Conservation (phyloP, 2,329 filamentous ascomycete genomes). For the Aspergillus sp. region DNA sequence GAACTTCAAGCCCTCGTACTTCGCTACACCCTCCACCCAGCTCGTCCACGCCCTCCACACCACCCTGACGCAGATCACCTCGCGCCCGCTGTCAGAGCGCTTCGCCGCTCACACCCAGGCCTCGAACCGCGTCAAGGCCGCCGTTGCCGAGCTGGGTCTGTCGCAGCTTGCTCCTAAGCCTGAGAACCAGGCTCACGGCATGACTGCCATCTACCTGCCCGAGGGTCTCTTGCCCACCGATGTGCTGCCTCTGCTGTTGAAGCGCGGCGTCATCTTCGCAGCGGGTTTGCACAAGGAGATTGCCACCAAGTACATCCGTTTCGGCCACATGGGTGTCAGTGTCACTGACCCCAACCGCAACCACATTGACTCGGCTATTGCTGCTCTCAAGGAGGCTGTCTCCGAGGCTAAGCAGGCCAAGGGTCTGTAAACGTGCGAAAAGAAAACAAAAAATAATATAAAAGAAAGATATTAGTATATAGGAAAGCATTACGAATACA, state of each 20-base stretch:
- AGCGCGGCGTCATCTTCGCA: constrained; percentile 87
- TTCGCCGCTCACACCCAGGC: constrained; percentile 74
- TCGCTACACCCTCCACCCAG: constrained; percentile 92
- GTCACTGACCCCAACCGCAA: constrained; percentile 70
- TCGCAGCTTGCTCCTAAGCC: constrained; percentile 79
- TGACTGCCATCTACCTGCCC: constrained; percentile 96
- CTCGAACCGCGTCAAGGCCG: constrained; percentile 80
- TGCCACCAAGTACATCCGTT: constrained; percentile 84
- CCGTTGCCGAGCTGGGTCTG: constrained; percentile 71
- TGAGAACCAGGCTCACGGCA: constrained; percentile 89
- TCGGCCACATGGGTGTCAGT: constrained; percentile 97
- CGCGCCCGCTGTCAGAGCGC: constrained; percentile 70
- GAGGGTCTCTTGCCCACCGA: constrained; percentile 74
- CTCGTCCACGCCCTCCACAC: constrained; percentile 90
- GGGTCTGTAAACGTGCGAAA: constrained; percentile 25
- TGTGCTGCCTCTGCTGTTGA: constrained; percentile 73
- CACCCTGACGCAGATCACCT: constrained; percentile 74
- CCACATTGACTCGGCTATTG: constrained; percentile 78
- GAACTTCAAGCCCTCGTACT: constrained; percentile 94
- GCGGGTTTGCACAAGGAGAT: constrained; percentile 96
- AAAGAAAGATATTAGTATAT: not conserved
- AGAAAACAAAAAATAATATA: not conserved
- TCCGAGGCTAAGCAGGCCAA: constrained; percentile 63
- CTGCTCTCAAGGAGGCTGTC: constrained; percentile 67
- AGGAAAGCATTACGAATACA: not conserved